Conservation (phyloP, 78 protist species). For the Cavenderia fasciculata region DNA sequence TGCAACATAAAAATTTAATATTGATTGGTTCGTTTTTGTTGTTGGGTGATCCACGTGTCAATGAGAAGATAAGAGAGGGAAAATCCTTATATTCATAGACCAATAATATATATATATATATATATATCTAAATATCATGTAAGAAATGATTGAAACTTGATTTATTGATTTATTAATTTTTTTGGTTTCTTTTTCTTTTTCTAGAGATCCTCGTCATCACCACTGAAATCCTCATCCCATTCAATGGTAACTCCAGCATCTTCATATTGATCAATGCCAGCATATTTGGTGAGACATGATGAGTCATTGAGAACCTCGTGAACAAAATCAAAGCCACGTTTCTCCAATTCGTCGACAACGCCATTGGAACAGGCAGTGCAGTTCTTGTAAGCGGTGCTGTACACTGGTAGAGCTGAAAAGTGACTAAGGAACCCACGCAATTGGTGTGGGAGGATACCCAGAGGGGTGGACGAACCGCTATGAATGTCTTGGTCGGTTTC, state of each 20-base stretch:
- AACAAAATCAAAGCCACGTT: slow-evolving; percentile 44
- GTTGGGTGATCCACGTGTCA: not conserved
- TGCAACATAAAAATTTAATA: too few species aligned
- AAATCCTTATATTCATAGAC: not conserved
- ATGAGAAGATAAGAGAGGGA: not conserved
- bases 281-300: slow-evolving; percentile 2
- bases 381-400: slow-evolving; percentile 75
- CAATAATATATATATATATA: not conserved
- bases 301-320: slow-evolving; percentile 53
- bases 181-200: not conserved
- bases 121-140: not conserved
- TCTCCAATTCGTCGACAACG: slow-evolving; percentile 37
- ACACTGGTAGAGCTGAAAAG: slow-evolving; percentile 55
- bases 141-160: not conserved
- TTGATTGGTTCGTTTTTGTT: not conserved
- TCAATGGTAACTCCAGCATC: slow-evolving; percentile 31
- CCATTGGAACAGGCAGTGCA: slow-evolving; percentile 95
- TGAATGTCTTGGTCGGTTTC: slow-evolving; percentile 29
- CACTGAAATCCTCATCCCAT: slow-evolving; percentile 15
- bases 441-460: slow-evolving; percentile 88
- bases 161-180: not conserved
- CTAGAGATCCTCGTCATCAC: not conserved
- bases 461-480: slow-evolving; percentile 9
- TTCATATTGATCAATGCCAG: slow-evolving; percentile 49
- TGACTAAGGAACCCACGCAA: slow-evolving; percentile 89